Conservation (phyloP, 225 moss, liverwort and hornwort genomes). For the Thuidium tamariscinum region DNA sequence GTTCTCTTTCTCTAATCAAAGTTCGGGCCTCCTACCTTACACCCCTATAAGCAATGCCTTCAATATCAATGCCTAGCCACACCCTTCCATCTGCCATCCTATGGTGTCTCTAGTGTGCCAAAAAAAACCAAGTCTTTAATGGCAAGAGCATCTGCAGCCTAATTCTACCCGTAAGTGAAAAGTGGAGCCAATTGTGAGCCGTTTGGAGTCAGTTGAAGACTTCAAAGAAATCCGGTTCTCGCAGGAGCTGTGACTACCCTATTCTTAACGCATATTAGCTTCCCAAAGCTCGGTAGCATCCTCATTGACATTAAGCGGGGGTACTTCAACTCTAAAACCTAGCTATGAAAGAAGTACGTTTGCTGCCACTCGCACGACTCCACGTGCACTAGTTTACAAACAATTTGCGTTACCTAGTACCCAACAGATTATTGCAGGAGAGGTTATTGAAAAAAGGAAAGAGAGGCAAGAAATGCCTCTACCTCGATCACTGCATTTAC, state of each 20-base stretch:
- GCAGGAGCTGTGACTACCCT: background rate
- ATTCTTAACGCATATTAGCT: too few relatives aligned
- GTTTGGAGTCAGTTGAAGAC: too few relatives aligned
- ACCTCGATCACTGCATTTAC: constrained; percentile 41
- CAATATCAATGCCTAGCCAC: too few relatives aligned
- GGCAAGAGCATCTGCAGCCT: too few relatives aligned
- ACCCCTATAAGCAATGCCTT: too few relatives aligned
- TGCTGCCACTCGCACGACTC: background rate
- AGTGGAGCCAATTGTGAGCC: too few relatives aligned
- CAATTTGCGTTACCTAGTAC: background rate
- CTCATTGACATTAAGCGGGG: background rate
- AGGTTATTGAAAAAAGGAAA: background rate
- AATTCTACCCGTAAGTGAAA: too few relatives aligned
- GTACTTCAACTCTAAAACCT: background rate
- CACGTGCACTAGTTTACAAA: background rate
- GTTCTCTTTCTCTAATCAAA: too few relatives aligned
- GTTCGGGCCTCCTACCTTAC: too few relatives aligned
- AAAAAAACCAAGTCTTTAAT: too few relatives aligned
- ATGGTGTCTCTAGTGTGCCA: too few relatives aligned
- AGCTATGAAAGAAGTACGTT: background rate
- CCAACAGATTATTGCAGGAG: background rate
- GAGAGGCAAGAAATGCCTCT: background rate
- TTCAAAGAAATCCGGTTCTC: background rate
- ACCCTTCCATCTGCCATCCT: too few relatives aligned
- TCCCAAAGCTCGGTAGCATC: background rate